Conservation (phyloP, 1,284 basidiomycete genomes). For the Puccinia horiana region DNA sequence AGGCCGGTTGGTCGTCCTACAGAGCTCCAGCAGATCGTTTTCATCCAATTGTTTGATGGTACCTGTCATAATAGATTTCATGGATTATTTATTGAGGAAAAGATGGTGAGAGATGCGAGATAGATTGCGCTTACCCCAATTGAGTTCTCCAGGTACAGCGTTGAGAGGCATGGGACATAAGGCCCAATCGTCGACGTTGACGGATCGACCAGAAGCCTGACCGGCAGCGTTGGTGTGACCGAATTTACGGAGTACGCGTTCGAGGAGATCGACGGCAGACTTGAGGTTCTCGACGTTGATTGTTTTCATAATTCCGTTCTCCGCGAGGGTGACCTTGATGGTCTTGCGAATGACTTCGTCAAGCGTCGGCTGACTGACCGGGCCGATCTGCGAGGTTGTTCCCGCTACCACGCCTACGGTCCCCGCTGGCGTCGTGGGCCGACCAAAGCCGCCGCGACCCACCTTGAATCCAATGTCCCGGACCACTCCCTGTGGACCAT, state of each 20-base stretch:
- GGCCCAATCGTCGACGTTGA: slow-evolving; percentile 30
- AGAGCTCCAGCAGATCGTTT: slow-evolving; percentile 77
- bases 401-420: slow-evolving; percentile 51
- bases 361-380: slow-evolving; percentile 64
- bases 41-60: slow-evolving; percentile 72
- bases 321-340: slow-evolving; percentile 80
- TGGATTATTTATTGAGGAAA: not conserved
- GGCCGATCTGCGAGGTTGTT: slow-evolving; percentile 46
- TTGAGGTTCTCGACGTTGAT: slow-evolving; percentile 77
- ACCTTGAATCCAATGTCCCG: slow-evolving; percentile 61
- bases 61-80: not conserved
- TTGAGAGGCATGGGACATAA: slow-evolving; percentile 27
- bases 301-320: slow-evolving; percentile 70
- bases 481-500: not conserved
- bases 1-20: slow-evolving; percentile 75
- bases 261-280: slow-evolving; percentile 78
- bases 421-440: slow-evolving; percentile 52
- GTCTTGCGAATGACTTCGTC: slow-evolving; percentile 77
- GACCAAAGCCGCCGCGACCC: slow-evolving; percentile 64
- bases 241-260: slow-evolving; percentile 82
- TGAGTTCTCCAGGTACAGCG: slow-evolving; percentile 18
- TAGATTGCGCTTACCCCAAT: slow-evolving; percentile 6
- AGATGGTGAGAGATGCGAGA: not conserved
- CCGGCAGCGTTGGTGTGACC: slow-evolving; percentile 61
- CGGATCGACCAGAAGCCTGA: slow-evolving; percentile 53